Percentiles rank a stretch among this genome's conserved stretches.
These are phyloP conservation scores for Bolboschoenus planiculmis DNA, from an alignment of 176 grass and related monocot genomes.

Conservation along the genomic window DNA sequence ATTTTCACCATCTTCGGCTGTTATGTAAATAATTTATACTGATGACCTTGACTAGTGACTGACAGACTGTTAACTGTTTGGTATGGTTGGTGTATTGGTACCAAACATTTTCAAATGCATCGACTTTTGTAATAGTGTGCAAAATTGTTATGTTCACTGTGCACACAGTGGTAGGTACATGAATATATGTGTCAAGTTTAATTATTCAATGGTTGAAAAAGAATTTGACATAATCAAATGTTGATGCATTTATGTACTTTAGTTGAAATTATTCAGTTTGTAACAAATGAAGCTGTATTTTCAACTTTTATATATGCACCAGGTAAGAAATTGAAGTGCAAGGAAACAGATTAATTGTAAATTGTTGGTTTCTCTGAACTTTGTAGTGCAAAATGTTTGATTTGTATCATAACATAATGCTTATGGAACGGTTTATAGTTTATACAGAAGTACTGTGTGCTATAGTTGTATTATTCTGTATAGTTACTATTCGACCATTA, in stretches of 20 bases:
- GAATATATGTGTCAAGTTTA: neutral
- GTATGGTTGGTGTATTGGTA: neutral
- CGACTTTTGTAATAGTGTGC: neutral
- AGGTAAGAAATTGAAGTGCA: neutral
- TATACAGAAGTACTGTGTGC: neutral
- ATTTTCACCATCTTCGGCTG: neutral
- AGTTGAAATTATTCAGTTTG: no score
- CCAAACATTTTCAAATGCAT: neutral
- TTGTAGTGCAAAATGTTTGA: neutral
- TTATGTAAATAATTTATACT: neutral
- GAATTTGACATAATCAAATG: neutral
- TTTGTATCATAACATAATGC: neutral
- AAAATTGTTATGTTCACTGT: neutral
- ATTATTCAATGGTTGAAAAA: neutral
- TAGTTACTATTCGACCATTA: no score
- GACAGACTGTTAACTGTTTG: neutral
- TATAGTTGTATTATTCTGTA: no score
- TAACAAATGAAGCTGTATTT: neutral
- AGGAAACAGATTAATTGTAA: neutral
- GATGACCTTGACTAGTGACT: neutral
- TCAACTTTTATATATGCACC: no score
- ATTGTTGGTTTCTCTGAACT: neutral
- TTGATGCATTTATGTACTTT: no score
- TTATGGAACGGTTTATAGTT: neutral
- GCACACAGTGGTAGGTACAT: neutral